A percentile compares a stretch with the other conserved stretches of the same genome.
Conservation (phyloP, 371 early-diverging fungal species). For the Mortierella sp. region DNA sequence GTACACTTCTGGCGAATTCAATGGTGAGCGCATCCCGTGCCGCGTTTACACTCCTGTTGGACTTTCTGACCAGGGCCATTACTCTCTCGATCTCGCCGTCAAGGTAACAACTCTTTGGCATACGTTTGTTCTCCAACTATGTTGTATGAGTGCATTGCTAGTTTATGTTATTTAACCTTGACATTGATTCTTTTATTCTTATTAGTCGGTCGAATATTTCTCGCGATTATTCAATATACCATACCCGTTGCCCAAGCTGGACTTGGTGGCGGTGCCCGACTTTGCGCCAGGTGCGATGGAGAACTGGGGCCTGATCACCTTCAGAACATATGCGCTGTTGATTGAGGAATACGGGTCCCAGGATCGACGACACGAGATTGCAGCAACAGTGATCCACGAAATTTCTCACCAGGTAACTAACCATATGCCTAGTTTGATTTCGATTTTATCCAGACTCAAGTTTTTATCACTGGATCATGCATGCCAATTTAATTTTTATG, state of each 20-base stretch:
- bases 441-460: not conserved
- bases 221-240: constrained; percentile 64
- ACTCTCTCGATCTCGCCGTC: constrained; percentile 84
- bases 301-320: constrained; percentile 98
- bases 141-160: not conserved
- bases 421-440: not conserved
- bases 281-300: constrained; percentile 94
- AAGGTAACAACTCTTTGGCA: constrained; percentile 23
- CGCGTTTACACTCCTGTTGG: constrained; percentile 87
- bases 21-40: constrained; percentile 74
- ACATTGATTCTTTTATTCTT: too few species aligned
- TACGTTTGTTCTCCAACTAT: not conserved
- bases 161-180: not conserved
- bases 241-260: constrained; percentile 93
- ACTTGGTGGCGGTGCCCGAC: constrained; percentile 92
- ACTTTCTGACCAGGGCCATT: constrained; percentile 77
- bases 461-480: not conserved
- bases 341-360: constrained; percentile 68
- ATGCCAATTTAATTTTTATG: not conserved
- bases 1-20: constrained; percentile 65
- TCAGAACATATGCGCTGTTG: constrained; percentile 83
- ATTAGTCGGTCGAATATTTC: constrained; percentile 53
- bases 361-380: constrained; percentile 78
- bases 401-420: constrained; percentile 85
- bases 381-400: constrained; percentile 94